These are phyloP conservation scores for Saksenaea oblongispora DNA, from an alignment of 371 early-diverging fungal species.

Conservation along the genomic window DNA sequence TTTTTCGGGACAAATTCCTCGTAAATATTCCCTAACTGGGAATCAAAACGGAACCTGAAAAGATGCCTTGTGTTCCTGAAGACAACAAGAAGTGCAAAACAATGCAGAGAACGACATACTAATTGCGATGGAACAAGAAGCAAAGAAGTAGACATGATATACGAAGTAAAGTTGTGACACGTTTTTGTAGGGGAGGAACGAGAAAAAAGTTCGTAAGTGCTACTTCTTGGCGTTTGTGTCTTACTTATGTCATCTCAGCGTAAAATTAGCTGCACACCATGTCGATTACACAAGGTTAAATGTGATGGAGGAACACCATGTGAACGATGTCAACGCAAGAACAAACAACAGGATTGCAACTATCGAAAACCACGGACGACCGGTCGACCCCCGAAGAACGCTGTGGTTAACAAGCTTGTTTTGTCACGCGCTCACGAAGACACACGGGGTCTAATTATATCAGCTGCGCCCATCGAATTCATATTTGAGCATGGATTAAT, in stretches of 20 bases:
- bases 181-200: too few relatives aligned
- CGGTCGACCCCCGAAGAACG: slow-evolving; percentile 38
- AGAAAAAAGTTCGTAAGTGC: too few relatives aligned
- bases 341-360: slow-evolving; percentile 13
- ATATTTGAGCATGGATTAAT: slow-evolving; percentile 22
- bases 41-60: too few relatives aligned
- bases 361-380: slow-evolving; percentile 25
- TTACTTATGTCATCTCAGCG: not conserved
- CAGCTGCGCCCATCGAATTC: not conserved
- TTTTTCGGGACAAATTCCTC: too few relatives aligned
- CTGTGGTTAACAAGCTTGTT: slow-evolving; percentile 33
- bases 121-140: too few relatives aligned
- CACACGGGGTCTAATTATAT: not conserved
- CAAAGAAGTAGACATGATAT: too few relatives aligned
- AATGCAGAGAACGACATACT: too few relatives aligned
- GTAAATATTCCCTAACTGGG: too few relatives aligned
- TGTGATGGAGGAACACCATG: slow-evolving; percentile 32
- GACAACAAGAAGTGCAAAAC: too few relatives aligned
- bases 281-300: slow-evolving; percentile 28
- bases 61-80: too few relatives aligned
- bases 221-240: too few relatives aligned
- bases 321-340: slow-evolving; percentile 14
- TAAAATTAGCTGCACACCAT: slow-evolving; percentile 29
- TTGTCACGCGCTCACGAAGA: not conserved
- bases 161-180: too few relatives aligned